Conservation (phyloP, 164 flowering plant species). For the Vitis rotundifolia region DNA sequence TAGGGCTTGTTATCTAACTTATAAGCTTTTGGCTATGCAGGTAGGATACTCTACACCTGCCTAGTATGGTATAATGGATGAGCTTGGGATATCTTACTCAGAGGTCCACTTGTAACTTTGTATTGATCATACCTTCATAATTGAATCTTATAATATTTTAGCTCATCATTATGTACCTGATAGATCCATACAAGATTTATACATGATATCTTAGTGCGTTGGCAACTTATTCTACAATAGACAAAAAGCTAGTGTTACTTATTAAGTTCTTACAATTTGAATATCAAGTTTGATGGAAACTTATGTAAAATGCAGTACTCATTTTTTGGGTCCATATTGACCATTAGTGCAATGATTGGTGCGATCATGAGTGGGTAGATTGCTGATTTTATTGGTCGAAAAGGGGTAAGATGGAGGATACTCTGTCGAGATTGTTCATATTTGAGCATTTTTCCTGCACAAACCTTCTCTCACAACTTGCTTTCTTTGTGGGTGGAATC, state of each 20-base stretch:
- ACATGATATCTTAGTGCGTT: too few species aligned
- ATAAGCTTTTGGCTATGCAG: constrained; percentile 31
- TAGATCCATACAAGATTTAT: too few species aligned
- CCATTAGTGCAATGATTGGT: constrained; percentile 73
- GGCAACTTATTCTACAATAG: too few species aligned
- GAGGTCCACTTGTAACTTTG: constrained; percentile 32
- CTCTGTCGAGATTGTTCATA: background rate
- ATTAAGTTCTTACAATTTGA: too few species aligned
- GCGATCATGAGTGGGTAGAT: constrained; percentile 60
- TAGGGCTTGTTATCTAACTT: too few species aligned
- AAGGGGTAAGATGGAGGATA: constrained; percentile 38
- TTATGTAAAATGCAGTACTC: constrained; percentile 40
- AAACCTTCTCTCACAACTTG: background rate
- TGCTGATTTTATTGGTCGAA: constrained; percentile 62
- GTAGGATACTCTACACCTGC: constrained; percentile 65
- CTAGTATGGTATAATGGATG: constrained; percentile 54
- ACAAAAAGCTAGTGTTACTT: too few species aligned
- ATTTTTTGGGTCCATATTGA: constrained; percentile 65
- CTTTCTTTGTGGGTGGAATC: constrained; percentile 9
- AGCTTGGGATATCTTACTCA: constrained; percentile 43
- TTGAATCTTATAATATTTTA: too few species aligned
- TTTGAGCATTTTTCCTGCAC: too few species aligned
- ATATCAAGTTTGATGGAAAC: too few species aligned
- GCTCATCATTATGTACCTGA: too few species aligned
- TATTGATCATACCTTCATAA: background rate